phyloP scores from a whole-genome alignment of 2,329 filamentous ascomycete genomes.

The Trichoderma sp. region DNA sequence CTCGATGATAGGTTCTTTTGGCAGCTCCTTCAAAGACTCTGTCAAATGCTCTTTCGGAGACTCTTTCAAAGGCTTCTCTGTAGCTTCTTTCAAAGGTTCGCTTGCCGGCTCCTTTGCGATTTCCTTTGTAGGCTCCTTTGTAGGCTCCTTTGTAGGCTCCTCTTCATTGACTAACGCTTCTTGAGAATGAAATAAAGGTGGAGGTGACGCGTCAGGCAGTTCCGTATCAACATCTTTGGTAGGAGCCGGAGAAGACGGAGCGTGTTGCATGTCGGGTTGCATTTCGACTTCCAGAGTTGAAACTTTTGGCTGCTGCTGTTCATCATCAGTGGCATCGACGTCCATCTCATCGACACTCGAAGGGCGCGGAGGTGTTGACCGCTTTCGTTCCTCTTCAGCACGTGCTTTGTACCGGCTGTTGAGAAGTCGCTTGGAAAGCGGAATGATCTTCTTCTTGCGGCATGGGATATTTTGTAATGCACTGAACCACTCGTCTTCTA shows the following conservation, averaged over 20 bases:
- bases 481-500: slow-evolving; percentile 58
- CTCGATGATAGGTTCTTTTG: background rate
- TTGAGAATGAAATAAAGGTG: background rate
- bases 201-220: slow-evolving; percentile 40
- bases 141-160: background rate
- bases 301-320: slow-evolving; percentile 37
- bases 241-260: slow-evolving; percentile 34
- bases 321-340: slow-evolving; percentile 43
- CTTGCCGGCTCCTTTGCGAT: background rate
- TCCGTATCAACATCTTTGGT: slow-evolving; percentile 35
- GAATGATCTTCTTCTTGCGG: slow-evolving; percentile 55
- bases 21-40: background rate
- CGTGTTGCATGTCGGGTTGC: slow-evolving; percentile 28
- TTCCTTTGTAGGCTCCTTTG: background rate
- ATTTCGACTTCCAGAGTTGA: slow-evolving; percentile 31
- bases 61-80: background rate
- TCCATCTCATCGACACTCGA: slow-evolving; percentile 46
- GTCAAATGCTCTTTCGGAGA: too few species aligned
- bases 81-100: background rate
- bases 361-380: slow-evolving; percentile 31
- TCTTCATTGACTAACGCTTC: slow-evolving; percentile 35
- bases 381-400: slow-evolving; percentile 45
- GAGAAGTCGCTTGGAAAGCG: slow-evolving; percentile 57
- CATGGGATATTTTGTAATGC: slow-evolving; percentile 42
- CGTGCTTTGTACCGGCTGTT: slow-evolving; percentile 52